These are phyloP conservation scores for Pholiota adiposa DNA, from an alignment of 1,284 basidiomycete species.

Conservation along the genomic window DNA sequence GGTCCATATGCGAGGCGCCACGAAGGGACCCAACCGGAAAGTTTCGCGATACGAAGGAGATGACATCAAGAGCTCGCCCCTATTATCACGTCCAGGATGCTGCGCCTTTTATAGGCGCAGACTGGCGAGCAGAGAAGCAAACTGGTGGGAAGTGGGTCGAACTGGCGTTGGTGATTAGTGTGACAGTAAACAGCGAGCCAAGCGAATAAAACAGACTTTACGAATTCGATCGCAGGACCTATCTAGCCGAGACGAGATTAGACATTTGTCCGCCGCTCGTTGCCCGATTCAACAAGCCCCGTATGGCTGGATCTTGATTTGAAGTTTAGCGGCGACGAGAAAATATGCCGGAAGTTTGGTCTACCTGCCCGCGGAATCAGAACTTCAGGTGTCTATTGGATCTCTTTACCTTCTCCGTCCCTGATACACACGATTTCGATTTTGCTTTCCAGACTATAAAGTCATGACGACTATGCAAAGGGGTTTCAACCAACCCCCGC, in stretches of 20 bases:
- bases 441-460: conserved; percentile 19
- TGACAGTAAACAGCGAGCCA: conserved; percentile 10
- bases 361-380: conserved; percentile 34
- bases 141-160: conserved; percentile 13
- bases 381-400: conserved; percentile 16
- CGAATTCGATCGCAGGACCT: conserved; percentile 25
- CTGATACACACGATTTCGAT: conserved; percentile 15
- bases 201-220: conserved; percentile 18
- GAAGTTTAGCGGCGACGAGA: conserved; percentile 25
- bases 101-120: conserved; percentile 16
- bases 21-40: conserved; percentile 63
- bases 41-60: conserved; percentile 43
- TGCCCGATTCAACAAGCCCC: conserved; percentile 18
- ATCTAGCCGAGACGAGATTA: conserved; percentile 24
- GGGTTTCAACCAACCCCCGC: neutral
- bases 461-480: neutral
- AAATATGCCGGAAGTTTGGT: conserved; percentile 29
- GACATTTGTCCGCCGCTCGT: conserved; percentile 12
- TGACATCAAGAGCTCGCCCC: conserved; percentile 12
- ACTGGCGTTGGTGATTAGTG: conserved; percentile 4
- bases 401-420: conserved; percentile 15
- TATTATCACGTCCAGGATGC: neutral
- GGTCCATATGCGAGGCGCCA: conserved; percentile 69
- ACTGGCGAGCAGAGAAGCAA: conserved; percentile 17
- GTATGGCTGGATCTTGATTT: conserved; percentile 8